A percentile compares a stretch with the other conserved stretches of the same genome.
phyloP scores from a whole-genome alignment of 1,284 basidiomycete genomes.

The Leccinum cinnamomeum region DNA sequence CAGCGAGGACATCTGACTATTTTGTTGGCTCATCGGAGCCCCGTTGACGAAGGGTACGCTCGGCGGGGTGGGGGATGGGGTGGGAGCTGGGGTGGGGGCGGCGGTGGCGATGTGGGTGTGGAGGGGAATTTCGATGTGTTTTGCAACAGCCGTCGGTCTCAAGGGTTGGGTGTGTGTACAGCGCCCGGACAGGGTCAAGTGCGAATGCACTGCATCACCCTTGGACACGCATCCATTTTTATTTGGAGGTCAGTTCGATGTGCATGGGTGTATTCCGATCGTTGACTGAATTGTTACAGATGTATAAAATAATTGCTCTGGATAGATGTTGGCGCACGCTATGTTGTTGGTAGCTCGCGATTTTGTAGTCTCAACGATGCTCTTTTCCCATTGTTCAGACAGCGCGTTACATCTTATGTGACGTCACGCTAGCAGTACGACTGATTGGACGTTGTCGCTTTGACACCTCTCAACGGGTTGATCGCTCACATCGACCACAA shows the following conservation, averaged over 20 bases:
- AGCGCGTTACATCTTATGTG: constrained; percentile 23
- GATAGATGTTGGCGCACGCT: constrained; percentile 16
- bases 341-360: constrained; percentile 19
- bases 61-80: constrained; percentile 55
- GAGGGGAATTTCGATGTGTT: constrained; percentile 7
- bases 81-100: background rate
- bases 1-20: constrained; percentile 82
- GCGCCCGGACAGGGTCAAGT: constrained; percentile 10
- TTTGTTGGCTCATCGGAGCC: constrained; percentile 80
- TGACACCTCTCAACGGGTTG: constrained; percentile 9
- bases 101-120: constrained; percentile 12
- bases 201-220: constrained; percentile 4
- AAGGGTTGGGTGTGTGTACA: constrained; percentile 5
- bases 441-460: constrained; percentile 28
- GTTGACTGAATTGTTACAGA: constrained; percentile 17
- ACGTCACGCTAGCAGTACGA: constrained; percentile 30
- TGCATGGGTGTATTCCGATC: background rate
- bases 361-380: constrained; percentile 29
- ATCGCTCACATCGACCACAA: constrained; percentile 14
- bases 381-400: constrained; percentile 23
- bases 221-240: constrained; percentile 16
- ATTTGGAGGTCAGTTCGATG: constrained; percentile 25
- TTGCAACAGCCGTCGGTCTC: constrained; percentile 4
- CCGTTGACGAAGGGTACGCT: constrained; percentile 52
- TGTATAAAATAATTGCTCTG: constrained; percentile 12